Evolutionary conservation across 345 rosid genomes (phyloP).

Genomic region (Nasturtium officinale): DNA sequence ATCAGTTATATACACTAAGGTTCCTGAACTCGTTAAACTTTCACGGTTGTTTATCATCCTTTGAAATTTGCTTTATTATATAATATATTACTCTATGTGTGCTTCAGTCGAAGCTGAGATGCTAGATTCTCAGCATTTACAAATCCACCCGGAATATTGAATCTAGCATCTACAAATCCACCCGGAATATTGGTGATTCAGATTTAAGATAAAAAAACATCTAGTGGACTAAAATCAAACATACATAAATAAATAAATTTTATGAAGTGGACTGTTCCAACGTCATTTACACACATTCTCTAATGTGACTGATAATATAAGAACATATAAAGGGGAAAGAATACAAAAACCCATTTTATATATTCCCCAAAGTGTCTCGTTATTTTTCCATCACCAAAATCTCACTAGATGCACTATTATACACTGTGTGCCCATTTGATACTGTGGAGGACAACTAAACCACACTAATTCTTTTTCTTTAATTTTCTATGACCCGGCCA

Average conservation of each 20-base stretch:
- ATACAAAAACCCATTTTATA: conserved; percentile 3
- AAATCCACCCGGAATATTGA: conserved; percentile 40
- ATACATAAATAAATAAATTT: conserved; percentile 1
- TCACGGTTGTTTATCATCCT: neutral
- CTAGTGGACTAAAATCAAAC: conserved; percentile 31
- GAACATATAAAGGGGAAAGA: neutral
- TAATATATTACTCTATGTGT: neutral
- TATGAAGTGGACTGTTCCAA: conserved; percentile 32
- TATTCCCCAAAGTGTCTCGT: conserved; percentile 15
- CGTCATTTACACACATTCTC: conserved; percentile 26
- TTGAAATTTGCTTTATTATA: neutral
- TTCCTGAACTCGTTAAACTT: neutral
- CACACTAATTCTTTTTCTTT: conserved; percentile 22
- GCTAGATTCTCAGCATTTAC: conserved; percentile 32
- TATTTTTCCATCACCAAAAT: conserved; percentile 36
- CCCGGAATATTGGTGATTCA: conserved; percentile 33
- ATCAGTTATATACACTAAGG: neutral
- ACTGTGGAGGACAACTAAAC: conserved; percentile 42
- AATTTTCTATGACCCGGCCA: neutral
- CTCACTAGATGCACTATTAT: conserved; percentile 29
- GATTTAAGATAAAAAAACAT: conserved; percentile 4
- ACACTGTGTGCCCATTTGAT: conserved; percentile 19
- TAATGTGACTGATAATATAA: conserved; percentile 1
- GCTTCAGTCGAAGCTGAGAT: conserved; percentile 12
- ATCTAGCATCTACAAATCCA: conserved; percentile 42